Evolutionary conservation across 2,329 filamentous ascomycete species (phyloP).

Genomic region (Stylonectria norvegica): DNA sequence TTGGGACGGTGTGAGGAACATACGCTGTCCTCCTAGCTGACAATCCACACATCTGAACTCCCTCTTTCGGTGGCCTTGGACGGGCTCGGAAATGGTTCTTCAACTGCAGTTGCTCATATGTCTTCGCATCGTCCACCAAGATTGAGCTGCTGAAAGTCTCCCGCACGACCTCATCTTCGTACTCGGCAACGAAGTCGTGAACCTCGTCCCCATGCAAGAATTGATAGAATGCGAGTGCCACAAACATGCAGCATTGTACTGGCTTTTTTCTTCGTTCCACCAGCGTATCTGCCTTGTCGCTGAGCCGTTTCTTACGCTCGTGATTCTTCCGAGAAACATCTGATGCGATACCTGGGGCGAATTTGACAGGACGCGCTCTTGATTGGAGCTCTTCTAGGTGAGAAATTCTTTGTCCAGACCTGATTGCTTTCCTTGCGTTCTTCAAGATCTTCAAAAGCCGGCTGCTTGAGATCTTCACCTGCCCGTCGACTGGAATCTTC

Average conservation of each 20-base stretch:
- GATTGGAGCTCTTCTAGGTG: constrained; percentile 11
- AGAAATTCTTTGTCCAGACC: constrained; percentile 12
- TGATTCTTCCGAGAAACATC: constrained; percentile 5
- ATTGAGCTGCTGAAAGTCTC: constrained; percentile 13
- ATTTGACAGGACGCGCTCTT: constrained; percentile 7
- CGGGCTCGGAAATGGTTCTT: constrained; percentile 12
- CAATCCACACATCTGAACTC: constrained; percentile 7
- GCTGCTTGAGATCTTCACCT: constrained; percentile 6
- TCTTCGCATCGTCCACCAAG: constrained; percentile 16
- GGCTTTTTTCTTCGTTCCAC: constrained; percentile 13
- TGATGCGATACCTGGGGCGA: constrained; percentile 4
- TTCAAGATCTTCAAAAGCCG: constrained; percentile 11
- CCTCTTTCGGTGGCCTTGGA: constrained; percentile 13
- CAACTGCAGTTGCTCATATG: constrained; percentile 13
- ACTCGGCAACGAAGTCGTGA: constrained; percentile 17
- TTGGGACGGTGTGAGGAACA: constrained; percentile 11
- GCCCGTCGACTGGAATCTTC: constrained; percentile 3
- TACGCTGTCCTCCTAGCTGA: constrained; percentile 10
- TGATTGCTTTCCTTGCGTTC: constrained; percentile 12
- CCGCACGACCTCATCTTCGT: constrained; percentile 16
- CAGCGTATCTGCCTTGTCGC: constrained; percentile 10
- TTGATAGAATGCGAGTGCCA: constrained; percentile 11
- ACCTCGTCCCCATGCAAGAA: constrained; percentile 10
- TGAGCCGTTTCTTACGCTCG: constrained; percentile 8
- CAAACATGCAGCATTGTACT: constrained; percentile 19